phyloP scores from a whole-genome alignment of 495 filamentous ascomycete genomes.

The Aspergillus nidulans region DNA sequence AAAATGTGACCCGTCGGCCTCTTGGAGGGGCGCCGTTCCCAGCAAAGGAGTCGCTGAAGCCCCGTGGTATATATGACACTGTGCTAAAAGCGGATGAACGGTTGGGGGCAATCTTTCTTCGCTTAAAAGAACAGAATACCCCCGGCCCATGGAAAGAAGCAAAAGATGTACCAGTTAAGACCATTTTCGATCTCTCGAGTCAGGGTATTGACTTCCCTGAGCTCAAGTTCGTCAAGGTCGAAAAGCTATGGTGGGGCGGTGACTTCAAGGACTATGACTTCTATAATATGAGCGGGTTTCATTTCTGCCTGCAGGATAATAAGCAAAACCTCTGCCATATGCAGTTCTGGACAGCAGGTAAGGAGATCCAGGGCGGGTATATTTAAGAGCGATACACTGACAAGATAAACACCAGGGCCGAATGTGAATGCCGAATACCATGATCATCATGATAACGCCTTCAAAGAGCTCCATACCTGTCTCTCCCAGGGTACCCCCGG shows the following conservation, averaged over 20 bases:
- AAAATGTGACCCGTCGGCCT: background rate
- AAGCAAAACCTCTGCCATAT: background rate
- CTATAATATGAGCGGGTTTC: background rate
- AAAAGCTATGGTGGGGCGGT: constrained; percentile 3
- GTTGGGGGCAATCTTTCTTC: background rate
- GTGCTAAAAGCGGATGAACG: background rate
- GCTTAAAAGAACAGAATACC: background rate
- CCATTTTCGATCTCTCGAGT: background rate
- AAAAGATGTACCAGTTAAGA: background rate
- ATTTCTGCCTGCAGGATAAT: background rate
- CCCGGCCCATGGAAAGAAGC: background rate
- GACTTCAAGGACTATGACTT: background rate
- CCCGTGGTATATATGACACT: background rate
- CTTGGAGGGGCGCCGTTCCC: background rate
- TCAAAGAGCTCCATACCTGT: constrained; percentile 1
- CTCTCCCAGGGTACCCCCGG: background rate
- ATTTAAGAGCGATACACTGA: background rate
- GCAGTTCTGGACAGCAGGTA: constrained; percentile 6
- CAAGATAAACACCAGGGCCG: background rate
- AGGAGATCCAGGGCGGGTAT: background rate
- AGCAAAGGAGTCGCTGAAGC: background rate
- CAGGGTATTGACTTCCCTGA: background rate
- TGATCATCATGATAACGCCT: background rate
- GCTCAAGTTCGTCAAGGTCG: background rate
- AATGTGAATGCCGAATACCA: background rate